These are phyloP conservation scores for Centella asiatica DNA, from an alignment of 129 eudicot genomes.

Conservation along the genomic window DNA sequence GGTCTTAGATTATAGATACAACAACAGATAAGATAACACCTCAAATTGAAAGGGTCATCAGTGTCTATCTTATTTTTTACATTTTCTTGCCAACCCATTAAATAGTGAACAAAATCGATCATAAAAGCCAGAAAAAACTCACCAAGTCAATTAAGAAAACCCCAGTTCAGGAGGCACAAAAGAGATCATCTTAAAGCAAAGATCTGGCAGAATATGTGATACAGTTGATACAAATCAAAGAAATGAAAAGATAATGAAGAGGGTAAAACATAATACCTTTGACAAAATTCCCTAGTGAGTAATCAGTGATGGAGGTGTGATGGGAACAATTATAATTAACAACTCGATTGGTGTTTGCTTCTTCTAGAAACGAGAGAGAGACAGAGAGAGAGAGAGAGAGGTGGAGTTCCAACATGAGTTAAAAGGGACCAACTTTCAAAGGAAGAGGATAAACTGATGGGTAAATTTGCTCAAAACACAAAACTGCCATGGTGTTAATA, in stretches of 20 bases:
- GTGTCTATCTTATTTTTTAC: background rate
- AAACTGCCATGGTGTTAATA: background rate
- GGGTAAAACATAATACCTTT: background rate
- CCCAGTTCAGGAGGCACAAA: slow-evolving; percentile 4
- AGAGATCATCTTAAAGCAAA: background rate
- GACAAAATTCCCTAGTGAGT: background rate
- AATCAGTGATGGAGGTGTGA: slow-evolving; percentile 3
- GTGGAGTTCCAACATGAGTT: slow-evolving; percentile 6
- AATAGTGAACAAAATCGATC: background rate
- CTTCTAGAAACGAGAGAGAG: background rate
- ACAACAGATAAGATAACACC: slow-evolving; percentile 14
- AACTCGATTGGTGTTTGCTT: background rate
- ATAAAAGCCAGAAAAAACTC: background rate
- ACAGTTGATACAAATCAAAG: background rate
- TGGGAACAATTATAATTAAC: background rate
- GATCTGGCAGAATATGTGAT: slow-evolving; percentile 1
- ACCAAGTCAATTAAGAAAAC: background rate
- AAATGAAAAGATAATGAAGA: slow-evolving; percentile 7
- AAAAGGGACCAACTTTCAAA: background rate
- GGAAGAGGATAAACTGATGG: background rate
- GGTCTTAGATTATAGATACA: no score
- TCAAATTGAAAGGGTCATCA: slow-evolving; percentile 8
- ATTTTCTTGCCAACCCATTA: background rate
- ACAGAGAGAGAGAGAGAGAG: background rate
- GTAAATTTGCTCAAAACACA: background rate